These are phyloP conservation scores for Boehmeria nivea DNA, from an alignment of 306 rosid species.

Conservation along the genomic window DNA sequence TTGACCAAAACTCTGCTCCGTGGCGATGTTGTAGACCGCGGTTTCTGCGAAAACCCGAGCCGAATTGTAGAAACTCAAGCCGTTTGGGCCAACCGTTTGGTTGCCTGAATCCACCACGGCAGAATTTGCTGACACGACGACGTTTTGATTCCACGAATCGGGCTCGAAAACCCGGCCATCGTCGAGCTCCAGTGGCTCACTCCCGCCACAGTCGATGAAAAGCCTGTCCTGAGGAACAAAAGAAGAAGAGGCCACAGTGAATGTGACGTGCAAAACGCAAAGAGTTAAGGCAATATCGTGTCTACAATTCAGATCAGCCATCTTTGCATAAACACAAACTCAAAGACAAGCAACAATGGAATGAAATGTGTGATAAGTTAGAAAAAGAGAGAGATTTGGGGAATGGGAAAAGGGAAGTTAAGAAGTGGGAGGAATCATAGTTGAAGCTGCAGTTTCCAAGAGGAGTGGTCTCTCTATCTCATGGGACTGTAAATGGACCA, in stretches of 20 bases:
- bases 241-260: slow-evolving; percentile 8
- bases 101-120: slow-evolving; percentile 10
- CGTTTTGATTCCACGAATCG: slow-evolving; percentile 22
- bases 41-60: slow-evolving; percentile 27
- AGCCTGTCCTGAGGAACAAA: slow-evolving; percentile 21
- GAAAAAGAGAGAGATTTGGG: no score
- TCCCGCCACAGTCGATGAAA: slow-evolving; percentile 37
- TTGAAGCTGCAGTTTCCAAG: no score
- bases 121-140: slow-evolving; percentile 16
- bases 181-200: slow-evolving; percentile 17
- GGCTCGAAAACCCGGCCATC: slow-evolving; percentile 40
- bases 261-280: slow-evolving; percentile 8
- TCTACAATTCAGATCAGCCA: background rate
- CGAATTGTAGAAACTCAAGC: slow-evolving; percentile 13
- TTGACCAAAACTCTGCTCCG: slow-evolving; percentile 27
- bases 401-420: no score
- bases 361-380: no score
- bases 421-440: no score
- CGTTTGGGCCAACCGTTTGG: slow-evolving; percentile 2
- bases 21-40: slow-evolving; percentile 18
- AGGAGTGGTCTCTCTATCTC: no score
- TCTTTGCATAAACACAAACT: no score
- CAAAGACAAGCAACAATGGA: no score
- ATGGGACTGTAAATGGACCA: no score
- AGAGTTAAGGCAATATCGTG: slow-evolving; percentile 3